Evolutionary conservation across 2,329 filamentous ascomycete species (phyloP).

Genomic region (Metarhizium robertsii): DNA sequence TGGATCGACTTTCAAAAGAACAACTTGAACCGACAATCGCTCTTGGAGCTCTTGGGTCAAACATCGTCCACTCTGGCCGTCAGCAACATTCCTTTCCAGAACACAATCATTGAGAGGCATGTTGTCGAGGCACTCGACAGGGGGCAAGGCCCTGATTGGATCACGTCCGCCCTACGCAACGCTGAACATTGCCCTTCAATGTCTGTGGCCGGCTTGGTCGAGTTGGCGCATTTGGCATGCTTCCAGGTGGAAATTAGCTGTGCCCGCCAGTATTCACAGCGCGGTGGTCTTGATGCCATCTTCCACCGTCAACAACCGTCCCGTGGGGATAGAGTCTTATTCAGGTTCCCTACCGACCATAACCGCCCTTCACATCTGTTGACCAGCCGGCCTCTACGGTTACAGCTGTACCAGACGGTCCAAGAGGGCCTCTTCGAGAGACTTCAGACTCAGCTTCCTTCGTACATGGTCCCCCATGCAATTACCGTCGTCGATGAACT

Average conservation of each 20-base stretch:
- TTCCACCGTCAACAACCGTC: slow-evolving; percentile 15
- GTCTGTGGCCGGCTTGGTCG: slow-evolving; percentile 9
- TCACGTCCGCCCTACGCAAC: background rate
- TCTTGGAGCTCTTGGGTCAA: no score
- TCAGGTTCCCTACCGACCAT: slow-evolving; percentile 9
- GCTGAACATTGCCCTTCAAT: slow-evolving; percentile 24
- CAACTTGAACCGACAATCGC: background rate
- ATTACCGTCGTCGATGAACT: slow-evolving; percentile 7
- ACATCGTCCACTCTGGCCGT: no score
- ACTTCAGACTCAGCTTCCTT: background rate
- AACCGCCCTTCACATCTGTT: background rate
- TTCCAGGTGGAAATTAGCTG: slow-evolving; percentile 31
- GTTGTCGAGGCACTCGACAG: background rate
- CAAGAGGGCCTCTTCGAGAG: background rate
- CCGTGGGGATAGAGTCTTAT: background rate
- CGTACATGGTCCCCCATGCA: slow-evolving; percentile 5
- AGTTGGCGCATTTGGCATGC: slow-evolving; percentile 10
- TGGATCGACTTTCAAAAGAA: background rate
- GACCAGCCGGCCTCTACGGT: slow-evolving; percentile 7
- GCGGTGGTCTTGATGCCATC: slow-evolving; percentile 13
- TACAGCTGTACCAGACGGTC: background rate
- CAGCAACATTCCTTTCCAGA: no score
- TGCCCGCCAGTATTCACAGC: slow-evolving; percentile 23
- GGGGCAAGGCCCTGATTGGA: background rate
- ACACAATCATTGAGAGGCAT: background rate